Evolutionary conservation across 768 basidiomycete species (phyloP).

Genomic region (Coprinellus micaceus): DNA sequence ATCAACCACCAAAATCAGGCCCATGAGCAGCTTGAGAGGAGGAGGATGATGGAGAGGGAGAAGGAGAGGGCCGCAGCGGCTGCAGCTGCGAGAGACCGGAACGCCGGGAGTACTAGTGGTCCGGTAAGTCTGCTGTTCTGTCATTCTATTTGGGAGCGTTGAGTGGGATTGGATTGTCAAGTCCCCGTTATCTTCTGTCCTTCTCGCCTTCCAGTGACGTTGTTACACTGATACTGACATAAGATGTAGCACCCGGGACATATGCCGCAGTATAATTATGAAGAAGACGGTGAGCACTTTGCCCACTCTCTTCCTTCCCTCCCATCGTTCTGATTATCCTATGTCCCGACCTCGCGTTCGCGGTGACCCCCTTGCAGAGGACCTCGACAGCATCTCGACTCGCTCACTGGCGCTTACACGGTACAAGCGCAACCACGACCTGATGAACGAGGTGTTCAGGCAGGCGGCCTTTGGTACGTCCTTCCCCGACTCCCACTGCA

Average conservation of each 20-base stretch:
- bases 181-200: neutral
- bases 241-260: constrained; percentile 13
- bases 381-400: constrained; percentile 67
- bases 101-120: constrained; percentile 32
- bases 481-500: neutral
- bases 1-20: constrained; percentile 62
- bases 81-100: constrained; percentile 33
- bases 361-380: constrained; percentile 38
- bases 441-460: constrained; percentile 80
- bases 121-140: constrained; percentile 27
- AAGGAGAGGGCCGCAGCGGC: constrained; percentile 25
- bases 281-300: constrained; percentile 45
- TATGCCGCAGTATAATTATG: constrained; percentile 46
- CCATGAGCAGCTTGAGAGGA: constrained; percentile 70
- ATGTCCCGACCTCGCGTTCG: neutral
- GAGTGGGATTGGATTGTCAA: neutral
- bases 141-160: neutral
- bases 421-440: constrained; percentile 77
- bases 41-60: constrained; percentile 57
- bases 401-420: constrained; percentile 67
- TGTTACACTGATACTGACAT: neutral
- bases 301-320: neutral
- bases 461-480: constrained; percentile 62
- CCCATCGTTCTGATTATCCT: neutral
- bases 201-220: neutral